These are phyloP conservation scores for Pythium vanterpoolii DNA, from an alignment of 352 stramenopile species.

Conservation along the genomic window DNA sequence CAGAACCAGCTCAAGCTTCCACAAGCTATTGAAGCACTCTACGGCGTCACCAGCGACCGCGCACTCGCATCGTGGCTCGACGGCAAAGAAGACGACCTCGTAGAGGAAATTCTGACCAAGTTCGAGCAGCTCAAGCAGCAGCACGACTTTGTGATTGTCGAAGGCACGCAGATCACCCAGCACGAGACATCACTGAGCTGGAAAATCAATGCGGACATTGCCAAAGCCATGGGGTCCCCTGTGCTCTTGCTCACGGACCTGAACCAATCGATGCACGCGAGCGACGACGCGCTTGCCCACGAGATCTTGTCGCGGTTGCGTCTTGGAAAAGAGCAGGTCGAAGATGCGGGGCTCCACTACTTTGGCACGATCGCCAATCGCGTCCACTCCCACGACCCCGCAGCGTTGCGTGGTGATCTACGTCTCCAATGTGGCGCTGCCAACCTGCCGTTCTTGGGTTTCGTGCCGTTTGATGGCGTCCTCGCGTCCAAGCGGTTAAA, in stretches of 20 bases:
- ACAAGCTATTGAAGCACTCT: conserved; percentile 42
- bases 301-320: conserved; percentile 60
- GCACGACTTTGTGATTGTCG: conserved; percentile 85
- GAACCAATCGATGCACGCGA: conserved; percentile 17
- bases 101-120: conserved; percentile 64
- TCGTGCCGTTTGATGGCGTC: conserved; percentile 60
- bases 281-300: conserved; percentile 32
- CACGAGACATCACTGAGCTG: conserved; percentile 73
- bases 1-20: conserved; percentile 50
- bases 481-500: conserved; percentile 77
- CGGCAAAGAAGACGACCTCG: conserved; percentile 59
- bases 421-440: conserved; percentile 32
- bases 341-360: conserved; percentile 52
- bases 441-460: conserved; percentile 58
- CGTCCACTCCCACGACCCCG: conserved; percentile 36
- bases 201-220: conserved; percentile 79
- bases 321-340: conserved; percentile 57
- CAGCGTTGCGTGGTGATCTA: conserved; percentile 35
- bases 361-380: conserved; percentile 78
- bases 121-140: conserved; percentile 50
- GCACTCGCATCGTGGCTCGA: conserved; percentile 50
- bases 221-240: conserved; percentile 59
- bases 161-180: conserved; percentile 63
- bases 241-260: conserved; percentile 68
- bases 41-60: conserved; percentile 53